A percentile compares a stretch with the other conserved stretches of the same genome.
phyloP scores from a whole-genome alignment of 441 rosid genomes.

The Erysimum pusillum region DNA sequence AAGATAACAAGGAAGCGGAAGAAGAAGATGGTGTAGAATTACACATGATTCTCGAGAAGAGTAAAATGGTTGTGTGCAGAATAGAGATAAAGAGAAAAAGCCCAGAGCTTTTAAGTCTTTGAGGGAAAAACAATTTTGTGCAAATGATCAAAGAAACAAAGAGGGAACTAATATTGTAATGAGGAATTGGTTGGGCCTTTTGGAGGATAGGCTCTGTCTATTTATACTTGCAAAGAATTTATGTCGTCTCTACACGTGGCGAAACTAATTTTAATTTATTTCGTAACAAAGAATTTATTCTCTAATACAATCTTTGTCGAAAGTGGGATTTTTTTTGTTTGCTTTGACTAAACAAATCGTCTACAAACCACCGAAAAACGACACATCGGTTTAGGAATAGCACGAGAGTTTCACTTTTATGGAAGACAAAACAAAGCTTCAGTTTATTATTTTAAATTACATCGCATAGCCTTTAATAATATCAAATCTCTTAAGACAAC shows the following conservation, averaged over 20 bases:
- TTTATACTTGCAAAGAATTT: slow-evolving; percentile 27
- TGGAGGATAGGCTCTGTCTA: slow-evolving; percentile 36
- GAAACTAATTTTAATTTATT: background rate
- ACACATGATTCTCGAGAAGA: slow-evolving; percentile 55
- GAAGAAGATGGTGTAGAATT: slow-evolving; percentile 69
- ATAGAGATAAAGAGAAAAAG: slow-evolving; percentile 15
- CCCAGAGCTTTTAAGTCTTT: slow-evolving; percentile 30
- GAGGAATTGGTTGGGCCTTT: slow-evolving; percentile 39
- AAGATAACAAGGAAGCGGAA: slow-evolving; percentile 55
- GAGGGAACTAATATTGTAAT: slow-evolving; percentile 20
- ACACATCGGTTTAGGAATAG: background rate
- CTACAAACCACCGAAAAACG: slow-evolving; percentile 1
- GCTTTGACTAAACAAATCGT: slow-evolving; percentile 31
- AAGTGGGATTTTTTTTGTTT: slow-evolving; percentile 28
- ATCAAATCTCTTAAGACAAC: background rate
- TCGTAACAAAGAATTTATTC: background rate
- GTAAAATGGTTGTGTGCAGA: slow-evolving; percentile 1
- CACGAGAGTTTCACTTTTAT: background rate
- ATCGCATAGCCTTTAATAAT: background rate
- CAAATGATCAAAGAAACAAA: slow-evolving; percentile 29
- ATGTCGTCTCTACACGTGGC: slow-evolving; percentile 22
- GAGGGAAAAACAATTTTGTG: slow-evolving; percentile 34
- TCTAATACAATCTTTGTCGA: background rate
- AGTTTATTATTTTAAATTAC: background rate
- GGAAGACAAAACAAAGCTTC: background rate